phyloP scores from a whole-genome alignment of 2,329 filamentous ascomycete genomes.

The Xylariaceae sp. region DNA sequence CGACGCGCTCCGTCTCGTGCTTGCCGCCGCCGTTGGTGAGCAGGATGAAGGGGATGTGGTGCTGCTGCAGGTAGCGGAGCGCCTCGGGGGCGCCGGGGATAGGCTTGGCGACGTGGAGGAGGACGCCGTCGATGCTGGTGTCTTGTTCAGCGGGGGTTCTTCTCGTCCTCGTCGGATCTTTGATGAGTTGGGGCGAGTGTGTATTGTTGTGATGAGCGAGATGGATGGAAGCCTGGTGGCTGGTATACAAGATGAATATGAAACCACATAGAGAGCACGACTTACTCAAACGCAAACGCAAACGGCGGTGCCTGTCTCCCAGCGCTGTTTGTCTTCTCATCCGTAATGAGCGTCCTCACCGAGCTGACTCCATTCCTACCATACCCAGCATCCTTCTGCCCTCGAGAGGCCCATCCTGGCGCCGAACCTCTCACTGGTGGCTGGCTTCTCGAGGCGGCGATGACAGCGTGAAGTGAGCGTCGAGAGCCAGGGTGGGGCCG shows the following conservation, averaged over 20 bases:
- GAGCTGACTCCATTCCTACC: not conserved
- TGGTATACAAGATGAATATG: too few species aligned
- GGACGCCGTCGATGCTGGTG: conserved; percentile 80
- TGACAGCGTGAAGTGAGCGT: too few species aligned
- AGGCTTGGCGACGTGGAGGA: conserved; percentile 74
- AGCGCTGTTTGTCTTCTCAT: conserved; percentile 4
- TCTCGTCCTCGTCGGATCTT: too few species aligned
- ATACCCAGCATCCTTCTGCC: not conserved
- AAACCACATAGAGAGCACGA: not conserved
- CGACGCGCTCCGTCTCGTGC: conserved; percentile 68
- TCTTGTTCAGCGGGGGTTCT: not conserved
- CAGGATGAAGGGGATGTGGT: conserved; percentile 85
- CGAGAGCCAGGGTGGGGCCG: conserved; percentile 3
- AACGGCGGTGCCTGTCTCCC: conserved; percentile 17
- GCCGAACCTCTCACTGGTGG: too few species aligned
- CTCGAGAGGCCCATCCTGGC: not conserved
- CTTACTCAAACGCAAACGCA: conserved; percentile 34
- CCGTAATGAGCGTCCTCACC: conserved; percentile 7
- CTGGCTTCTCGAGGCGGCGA: too few species aligned
- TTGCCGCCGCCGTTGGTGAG: conserved; percentile 94
- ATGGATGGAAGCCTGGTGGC: too few species aligned
- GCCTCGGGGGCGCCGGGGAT: conserved; percentile 75
- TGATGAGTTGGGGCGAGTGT: too few species aligned
- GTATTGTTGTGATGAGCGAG: too few species aligned
- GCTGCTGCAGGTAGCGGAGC: conserved; percentile 65